Conservation (phyloP, 176 grass and related monocot genomes). For the barley (Hordeum vulgare) region MorexV3_pseudomolecules_assembly NC_058521.1:454371784-454372283, state of each 20-base stretch:
- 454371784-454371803: neutral
- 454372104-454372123: constrained; percentile 67
- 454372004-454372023: constrained; percentile 73
- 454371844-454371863: neutral
- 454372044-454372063: constrained; percentile 99
- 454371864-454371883: neutral
- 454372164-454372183: constrained; percentile 69
- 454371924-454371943: neutral
- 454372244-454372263: constrained; percentile 36
- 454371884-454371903: neutral
- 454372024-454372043: constrained; percentile 84
- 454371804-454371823: neutral
- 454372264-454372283: constrained; percentile 27
- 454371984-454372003: constrained; percentile 71
- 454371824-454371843: constrained; percentile 35
- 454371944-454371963: neutral
- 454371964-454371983: constrained; percentile 43
- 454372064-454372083: constrained; percentile 46
- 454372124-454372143: constrained; percentile 67
- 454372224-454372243: constrained; percentile 56
- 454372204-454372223: constrained; percentile 79
- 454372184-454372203: constrained; percentile 83
- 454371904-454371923: neutral
- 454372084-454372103: constrained; percentile 37
- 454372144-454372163: constrained; percentile 72